These are phyloP conservation scores for Hypoxylon sp. DNA, from an alignment of 2,329 filamentous ascomycete genomes.

Conservation along the genomic window DNA sequence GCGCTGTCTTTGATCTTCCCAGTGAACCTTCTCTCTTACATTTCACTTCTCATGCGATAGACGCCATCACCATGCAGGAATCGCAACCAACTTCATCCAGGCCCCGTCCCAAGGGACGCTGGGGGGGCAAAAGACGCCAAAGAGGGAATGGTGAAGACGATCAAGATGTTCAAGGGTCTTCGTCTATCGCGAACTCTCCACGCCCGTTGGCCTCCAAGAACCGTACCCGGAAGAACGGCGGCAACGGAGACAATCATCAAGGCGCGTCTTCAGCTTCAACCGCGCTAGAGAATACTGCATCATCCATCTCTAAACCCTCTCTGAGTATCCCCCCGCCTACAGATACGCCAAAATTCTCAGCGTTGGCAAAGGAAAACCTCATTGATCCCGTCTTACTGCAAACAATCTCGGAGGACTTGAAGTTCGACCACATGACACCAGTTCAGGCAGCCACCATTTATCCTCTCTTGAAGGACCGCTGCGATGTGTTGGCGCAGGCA, in stretches of 20 bases:
- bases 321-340: conserved; percentile 7
- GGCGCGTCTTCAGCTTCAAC: conserved; percentile 15
- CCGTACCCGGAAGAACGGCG: background rate
- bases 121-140: conserved; percentile 14
- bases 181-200: background rate
- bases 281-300: background rate
- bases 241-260: background rate
- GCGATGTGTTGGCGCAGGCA: conserved; percentile 80
- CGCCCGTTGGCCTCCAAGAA: background rate
- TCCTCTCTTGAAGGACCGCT: conserved; percentile 61
- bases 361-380: conserved; percentile 28
- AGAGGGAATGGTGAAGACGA: background rate
- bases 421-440: conserved; percentile 68
- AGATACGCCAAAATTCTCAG: conserved; percentile 32
- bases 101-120: conserved; percentile 10
- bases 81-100: conserved; percentile 3
- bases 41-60: conserved; percentile 1
- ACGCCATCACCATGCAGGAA: conserved; percentile 27
- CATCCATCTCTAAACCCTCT: background rate
- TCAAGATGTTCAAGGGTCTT: background rate
- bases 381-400: conserved; percentile 62
- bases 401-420: conserved; percentile 64
- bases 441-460: conserved; percentile 68
- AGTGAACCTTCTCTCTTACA: background rate
- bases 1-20: background rate